Evolutionary conservation across 805 yeast genomes (phyloP).

Genomic region (Candida mattraensis): DNA sequence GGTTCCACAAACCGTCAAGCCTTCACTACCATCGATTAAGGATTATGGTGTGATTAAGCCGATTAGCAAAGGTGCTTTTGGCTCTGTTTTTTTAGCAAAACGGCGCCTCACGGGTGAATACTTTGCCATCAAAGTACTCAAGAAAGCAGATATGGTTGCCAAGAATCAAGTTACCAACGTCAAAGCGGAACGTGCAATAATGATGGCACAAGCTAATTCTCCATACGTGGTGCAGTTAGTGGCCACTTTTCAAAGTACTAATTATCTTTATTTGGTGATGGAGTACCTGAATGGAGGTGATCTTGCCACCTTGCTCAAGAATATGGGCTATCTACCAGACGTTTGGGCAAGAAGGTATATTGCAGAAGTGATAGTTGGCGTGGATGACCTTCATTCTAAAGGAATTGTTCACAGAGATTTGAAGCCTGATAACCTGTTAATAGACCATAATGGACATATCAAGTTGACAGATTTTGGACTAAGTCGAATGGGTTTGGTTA

Average conservation of each 20-base stretch:
- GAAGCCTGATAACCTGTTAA: slow-evolving; percentile 90
- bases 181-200: slow-evolving; percentile 92
- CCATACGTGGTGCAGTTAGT: slow-evolving; percentile 90
- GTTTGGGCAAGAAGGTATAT: slow-evolving; percentile 84
- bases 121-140: slow-evolving; percentile 89
- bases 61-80: slow-evolving; percentile 96
- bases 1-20: slow-evolving; percentile 59
- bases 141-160: slow-evolving; percentile 93
- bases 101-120: slow-evolving; percentile 88
- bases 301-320: slow-evolving; percentile 79
- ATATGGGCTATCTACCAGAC: slow-evolving; percentile 80
- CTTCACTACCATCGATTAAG: slow-evolving; percentile 65
- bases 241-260: slow-evolving; percentile 85
- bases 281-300: slow-evolving; percentile 97
- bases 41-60: slow-evolving; percentile 93
- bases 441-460: slow-evolving; percentile 84
- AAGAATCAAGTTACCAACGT: slow-evolving; percentile 96
- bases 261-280: slow-evolving; percentile 89
- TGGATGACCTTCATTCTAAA: slow-evolving; percentile 80
- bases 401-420: slow-evolving; percentile 94
- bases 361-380: slow-evolving; percentile 89
- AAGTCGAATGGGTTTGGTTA: slow-evolving; percentile 82
- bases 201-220: slow-evolving; percentile 94
- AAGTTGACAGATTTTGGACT: slow-evolving; percentile 95
- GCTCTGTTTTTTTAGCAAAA: slow-evolving; percentile 86